Conservation (phyloP, 352 stramenopile genomes). For the Globisporangium orthogonon region DNA sequence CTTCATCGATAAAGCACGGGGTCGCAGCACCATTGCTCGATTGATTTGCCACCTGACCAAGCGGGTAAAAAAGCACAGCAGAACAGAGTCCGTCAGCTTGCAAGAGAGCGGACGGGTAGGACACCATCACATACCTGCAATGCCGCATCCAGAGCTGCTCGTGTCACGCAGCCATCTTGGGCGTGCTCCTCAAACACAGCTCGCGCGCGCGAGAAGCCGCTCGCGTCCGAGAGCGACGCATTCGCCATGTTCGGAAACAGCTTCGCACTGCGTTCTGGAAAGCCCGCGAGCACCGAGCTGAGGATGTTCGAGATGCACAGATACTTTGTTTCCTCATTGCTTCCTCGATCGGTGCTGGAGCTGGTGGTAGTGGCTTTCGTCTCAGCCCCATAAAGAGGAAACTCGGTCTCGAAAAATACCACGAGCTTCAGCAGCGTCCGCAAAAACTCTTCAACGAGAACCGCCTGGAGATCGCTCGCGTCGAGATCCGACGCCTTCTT, state of each 20-base stretch:
- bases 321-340: constrained; percentile 23
- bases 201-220: constrained; percentile 6
- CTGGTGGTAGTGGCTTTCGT: not conserved
- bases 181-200: constrained; percentile 24
- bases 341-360: constrained; percentile 9
- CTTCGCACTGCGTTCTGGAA: constrained; percentile 30
- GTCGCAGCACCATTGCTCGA: not conserved
- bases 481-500: constrained; percentile 53
- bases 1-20: constrained; percentile 56
- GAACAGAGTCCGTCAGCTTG: not conserved
- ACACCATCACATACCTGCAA: constrained; percentile 26
- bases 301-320: constrained; percentile 68
- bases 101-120: no score
- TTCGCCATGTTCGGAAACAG: constrained; percentile 35
- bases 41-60: constrained; percentile 1
- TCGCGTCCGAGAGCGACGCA: constrained; percentile 3
- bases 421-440: constrained; percentile 66
- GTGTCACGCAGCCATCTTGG: constrained; percentile 18
- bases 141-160: constrained; percentile 13
- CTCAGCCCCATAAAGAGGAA: constrained; percentile 16
- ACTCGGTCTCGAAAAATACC: constrained; percentile 67
- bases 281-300: constrained; percentile 48
- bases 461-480: constrained; percentile 66
- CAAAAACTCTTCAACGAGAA: constrained; percentile 74
- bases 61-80: not conserved